A percentile compares a stretch with the other conserved stretches of the same genome.
These are phyloP conservation scores for Fusarium buxicola DNA, from an alignment of 2,329 filamentous ascomycete species.

Conservation along the genomic window DNA sequence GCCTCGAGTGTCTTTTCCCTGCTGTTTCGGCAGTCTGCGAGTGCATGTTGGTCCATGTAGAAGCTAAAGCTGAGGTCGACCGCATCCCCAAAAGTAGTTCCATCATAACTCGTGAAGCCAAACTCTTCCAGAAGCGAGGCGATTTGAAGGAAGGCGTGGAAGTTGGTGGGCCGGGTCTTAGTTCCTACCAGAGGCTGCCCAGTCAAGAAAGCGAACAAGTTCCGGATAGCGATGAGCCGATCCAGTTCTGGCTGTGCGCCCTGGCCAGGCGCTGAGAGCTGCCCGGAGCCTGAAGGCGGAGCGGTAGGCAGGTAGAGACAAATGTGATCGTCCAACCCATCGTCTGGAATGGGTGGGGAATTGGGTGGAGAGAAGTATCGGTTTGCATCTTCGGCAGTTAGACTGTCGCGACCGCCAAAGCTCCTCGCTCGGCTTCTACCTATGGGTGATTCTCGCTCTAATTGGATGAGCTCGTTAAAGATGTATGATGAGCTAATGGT, in stretches of 20 bases:
- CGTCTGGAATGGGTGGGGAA: conserved; percentile 52
- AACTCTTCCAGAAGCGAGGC: conserved; percentile 66
- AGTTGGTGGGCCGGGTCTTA: conserved; percentile 62
- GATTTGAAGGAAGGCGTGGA: conserved; percentile 66
- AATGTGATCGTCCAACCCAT: conserved; percentile 54
- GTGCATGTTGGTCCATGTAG: conserved; percentile 80
- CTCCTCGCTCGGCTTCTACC: conserved; percentile 55
- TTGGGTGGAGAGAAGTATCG: conserved; percentile 53
- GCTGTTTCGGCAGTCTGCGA: conserved; percentile 84
- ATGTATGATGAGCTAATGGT: conserved; percentile 65
- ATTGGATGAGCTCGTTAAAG: conserved; percentile 64
- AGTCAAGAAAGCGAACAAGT: conserved; percentile 74
- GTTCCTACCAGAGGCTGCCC: conserved; percentile 73
- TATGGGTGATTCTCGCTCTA: conserved; percentile 53
- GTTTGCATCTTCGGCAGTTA: conserved; percentile 63
- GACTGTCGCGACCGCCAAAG: conserved; percentile 60
- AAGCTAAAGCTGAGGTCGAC: conserved; percentile 75
- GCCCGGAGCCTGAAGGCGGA: conserved; percentile 52
- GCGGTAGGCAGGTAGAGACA: conserved; percentile 66
- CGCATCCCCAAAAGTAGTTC: conserved; percentile 68
- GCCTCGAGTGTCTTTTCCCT: conserved; percentile 91
- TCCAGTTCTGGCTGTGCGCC: conserved; percentile 59
- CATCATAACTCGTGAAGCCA: conserved; percentile 67
- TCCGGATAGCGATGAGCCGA: conserved; percentile 68
- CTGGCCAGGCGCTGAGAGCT: conserved; percentile 50